Evolutionary conservation across 805 yeast species (phyloP), one percentile per base, ranked within the genome.

Genomic region (Ogataea angusta): DNA sequence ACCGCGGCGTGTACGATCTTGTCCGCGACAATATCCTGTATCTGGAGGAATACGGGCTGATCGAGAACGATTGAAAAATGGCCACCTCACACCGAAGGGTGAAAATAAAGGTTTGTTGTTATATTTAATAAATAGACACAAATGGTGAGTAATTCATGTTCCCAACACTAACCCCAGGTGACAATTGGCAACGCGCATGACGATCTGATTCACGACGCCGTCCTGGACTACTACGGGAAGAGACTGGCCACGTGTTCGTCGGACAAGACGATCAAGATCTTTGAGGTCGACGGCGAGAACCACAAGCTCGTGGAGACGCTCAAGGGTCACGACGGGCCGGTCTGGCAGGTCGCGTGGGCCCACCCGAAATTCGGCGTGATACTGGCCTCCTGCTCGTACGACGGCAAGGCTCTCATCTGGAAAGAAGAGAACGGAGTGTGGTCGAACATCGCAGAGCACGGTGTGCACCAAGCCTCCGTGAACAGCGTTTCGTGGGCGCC

Each of bases 281-380:
- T 88, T 63, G 96, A 90, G 52, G 81, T 91, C 31, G 91, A 86
- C 36, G 93, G 91, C 27, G 95, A 87, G 33, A 77, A 72, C 56
- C 91, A 88, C 63, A 83, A 75, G 59, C 71, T 89, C 37, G 73
- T 84, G 14, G 96, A 89, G 51, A 90, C 98, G 1, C 70, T 93
- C 48, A 72, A 77, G 35, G 97, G 95, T 27, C 99, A 93, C 64
- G 96, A 89, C 48, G 99, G 98, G 24, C 98, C 99, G 10, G 97
- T 93, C 34, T 93, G 99, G 99, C 96, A 91, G 67, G 95, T 89
- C 15, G 79, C 87, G 40, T 93, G 99, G 99, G 98, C 98, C 3
- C 99, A 93, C 62, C 99, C 99, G 23, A 91, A 91, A 63, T 93
- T 91, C 59, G 99, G 99, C 28, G 83, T 88, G 10, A 87, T 91